Evolutionary conservation across 768 basidiomycete species (phyloP).

Genomic region (Tricholoma furcatifolium): DNA sequence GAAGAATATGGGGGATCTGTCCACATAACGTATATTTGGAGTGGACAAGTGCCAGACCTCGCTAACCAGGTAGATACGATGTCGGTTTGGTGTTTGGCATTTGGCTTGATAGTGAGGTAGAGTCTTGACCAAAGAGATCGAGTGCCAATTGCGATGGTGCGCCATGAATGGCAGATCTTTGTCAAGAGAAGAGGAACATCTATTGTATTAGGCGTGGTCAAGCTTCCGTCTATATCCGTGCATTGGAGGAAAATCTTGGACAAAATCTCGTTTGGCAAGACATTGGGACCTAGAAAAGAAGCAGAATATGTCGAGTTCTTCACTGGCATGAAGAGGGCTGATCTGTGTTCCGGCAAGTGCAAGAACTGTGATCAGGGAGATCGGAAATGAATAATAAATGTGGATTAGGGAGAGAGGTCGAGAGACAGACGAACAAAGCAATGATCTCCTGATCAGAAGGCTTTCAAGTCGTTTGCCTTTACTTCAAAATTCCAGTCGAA

Average conservation of each 20-base stretch:
- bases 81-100: conserved; percentile 14
- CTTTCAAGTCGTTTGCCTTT: background rate
- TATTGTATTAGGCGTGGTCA: conserved; percentile 35
- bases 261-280: conserved; percentile 36
- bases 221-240: conserved; percentile 27
- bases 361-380: conserved; percentile 16
- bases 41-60: conserved; percentile 19
- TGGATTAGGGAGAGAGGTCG: background rate
- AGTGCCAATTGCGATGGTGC: conserved; percentile 37
- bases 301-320: conserved; percentile 3
- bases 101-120: conserved; percentile 25
- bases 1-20: conserved; percentile 16
- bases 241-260: conserved; percentile 43
- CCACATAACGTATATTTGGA: conserved; percentile 24
- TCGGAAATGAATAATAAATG: conserved; percentile 6
- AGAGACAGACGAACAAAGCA: conserved; percentile 6
- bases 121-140: conserved; percentile 41
- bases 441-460: conserved; percentile 17
- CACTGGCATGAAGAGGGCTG: conserved; percentile 4
- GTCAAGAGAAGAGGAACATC: conserved; percentile 36
- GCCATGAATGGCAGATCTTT: conserved; percentile 39
- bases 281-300: conserved; percentile 8
- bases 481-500: conserved; percentile 10
- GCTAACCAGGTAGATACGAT: conserved; percentile 21
- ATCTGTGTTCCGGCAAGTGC: conserved; percentile 1